Evolutionary conservation across 768 basidiomycete species (phyloP).

Genomic region (Xerocomus potaroensis): DNA sequence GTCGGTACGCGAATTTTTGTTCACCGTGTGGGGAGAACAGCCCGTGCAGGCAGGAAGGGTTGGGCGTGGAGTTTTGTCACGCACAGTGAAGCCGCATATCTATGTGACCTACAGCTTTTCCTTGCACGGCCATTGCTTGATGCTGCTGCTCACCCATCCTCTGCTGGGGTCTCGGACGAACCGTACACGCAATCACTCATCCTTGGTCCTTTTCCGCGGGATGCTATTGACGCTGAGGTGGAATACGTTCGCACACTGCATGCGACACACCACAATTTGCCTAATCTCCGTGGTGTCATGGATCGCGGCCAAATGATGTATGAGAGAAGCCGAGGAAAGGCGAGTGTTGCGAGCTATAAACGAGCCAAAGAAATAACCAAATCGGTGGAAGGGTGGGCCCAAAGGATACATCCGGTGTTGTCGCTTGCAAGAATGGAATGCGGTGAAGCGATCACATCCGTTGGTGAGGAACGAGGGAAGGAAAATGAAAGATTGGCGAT

Average conservation of each 20-base stretch:
- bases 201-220: conserved; percentile 79
- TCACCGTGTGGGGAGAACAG: conserved; percentile 95
- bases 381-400: conserved; percentile 58
- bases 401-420: conserved; percentile 68
- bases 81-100: conserved; percentile 78
- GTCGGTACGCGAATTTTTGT: conserved; percentile 91
- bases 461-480: conserved; percentile 34
- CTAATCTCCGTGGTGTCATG: conserved; percentile 75
- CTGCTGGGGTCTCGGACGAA: conserved; percentile 46
- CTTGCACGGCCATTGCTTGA: conserved; percentile 71
- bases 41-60: conserved; percentile 89
- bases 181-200: conserved; percentile 69
- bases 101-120: conserved; percentile 92
- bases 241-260: conserved; percentile 73
- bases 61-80: conserved; percentile 97
- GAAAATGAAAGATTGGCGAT: conserved; percentile 56
- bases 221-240: conserved; percentile 75
- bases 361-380: conserved; percentile 87
- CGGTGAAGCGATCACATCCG: conserved; percentile 9
- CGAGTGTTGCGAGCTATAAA: conserved; percentile 78
- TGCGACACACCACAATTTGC: conserved; percentile 57
- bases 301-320: conserved; percentile 89
- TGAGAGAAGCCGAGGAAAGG: conserved; percentile 89
- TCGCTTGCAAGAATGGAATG: conserved; percentile 38
- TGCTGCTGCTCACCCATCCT: conserved; percentile 31